Percentiles rank a stretch among this genome's conserved stretches.
These are phyloP conservation scores for Aspergillus olivimuriae DNA, from an alignment of 495 filamentous ascomycete genomes.

Conservation along the genomic window DNA sequence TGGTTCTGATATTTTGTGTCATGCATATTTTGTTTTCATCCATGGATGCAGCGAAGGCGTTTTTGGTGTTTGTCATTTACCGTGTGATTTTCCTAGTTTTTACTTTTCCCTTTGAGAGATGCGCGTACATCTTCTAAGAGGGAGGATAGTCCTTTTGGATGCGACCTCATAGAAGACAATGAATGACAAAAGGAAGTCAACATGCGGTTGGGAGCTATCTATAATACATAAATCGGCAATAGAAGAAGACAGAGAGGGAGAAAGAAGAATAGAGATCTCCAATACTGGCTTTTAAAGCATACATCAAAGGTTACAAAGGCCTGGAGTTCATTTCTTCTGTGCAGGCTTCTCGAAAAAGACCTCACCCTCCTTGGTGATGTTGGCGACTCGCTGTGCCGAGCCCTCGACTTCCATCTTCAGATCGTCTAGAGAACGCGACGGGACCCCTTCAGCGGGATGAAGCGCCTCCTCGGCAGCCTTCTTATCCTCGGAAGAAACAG, in stretches of 20 bases:
- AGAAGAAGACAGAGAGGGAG: too few species aligned
- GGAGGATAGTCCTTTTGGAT: too few species aligned
- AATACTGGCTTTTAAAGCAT: too few species aligned
- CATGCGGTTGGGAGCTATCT: conserved; percentile 11
- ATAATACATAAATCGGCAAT: conserved; percentile 24
- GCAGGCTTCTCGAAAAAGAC: conserved; percentile 58
- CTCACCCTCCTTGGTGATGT: conserved; percentile 59
- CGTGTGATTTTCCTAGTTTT: not conserved
- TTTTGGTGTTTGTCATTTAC: not conserved
- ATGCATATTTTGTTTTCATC: too few species aligned
- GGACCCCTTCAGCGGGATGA: conserved; percentile 15
- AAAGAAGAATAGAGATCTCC: too few species aligned
- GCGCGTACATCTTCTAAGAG: not conserved
- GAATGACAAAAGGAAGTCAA: not conserved
- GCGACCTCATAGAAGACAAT: conserved; percentile 5
- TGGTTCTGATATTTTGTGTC: too few species aligned
- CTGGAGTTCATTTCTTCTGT: conserved; percentile 15
- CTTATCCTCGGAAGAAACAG: conserved; percentile 17
- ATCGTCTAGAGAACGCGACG: conserved; percentile 28
- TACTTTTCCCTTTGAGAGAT: not conserved
- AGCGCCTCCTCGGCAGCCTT: conserved; percentile 19
- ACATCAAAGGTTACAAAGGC: conserved; percentile 1
- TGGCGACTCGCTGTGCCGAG: conserved; percentile 45
- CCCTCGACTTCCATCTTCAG: conserved; percentile 30
- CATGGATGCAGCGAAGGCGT: not conserved